Conservation (phyloP, 495 filamentous ascomycete species). For the Hyaloscypha variabilis region DNA sequence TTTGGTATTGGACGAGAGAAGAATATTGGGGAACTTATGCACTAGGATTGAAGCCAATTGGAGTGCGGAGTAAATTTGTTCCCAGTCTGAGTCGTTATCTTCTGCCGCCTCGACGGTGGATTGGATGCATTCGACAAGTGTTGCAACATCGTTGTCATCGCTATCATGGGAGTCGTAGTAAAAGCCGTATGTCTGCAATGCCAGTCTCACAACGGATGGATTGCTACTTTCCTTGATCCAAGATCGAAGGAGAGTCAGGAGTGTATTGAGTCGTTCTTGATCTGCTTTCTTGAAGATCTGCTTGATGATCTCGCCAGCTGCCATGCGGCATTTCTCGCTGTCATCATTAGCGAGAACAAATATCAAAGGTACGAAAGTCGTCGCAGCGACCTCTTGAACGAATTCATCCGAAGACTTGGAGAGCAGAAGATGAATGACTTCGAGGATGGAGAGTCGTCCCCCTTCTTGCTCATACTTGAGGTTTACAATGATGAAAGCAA, state of each 20-base stretch:
- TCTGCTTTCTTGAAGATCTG: slow-evolving; percentile 80
- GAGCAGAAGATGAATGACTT: slow-evolving; percentile 80
- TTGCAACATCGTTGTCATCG: slow-evolving; percentile 32
- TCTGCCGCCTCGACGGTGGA: slow-evolving; percentile 49
- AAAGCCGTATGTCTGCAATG: slow-evolving; percentile 77
- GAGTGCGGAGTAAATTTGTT: slow-evolving; percentile 77
- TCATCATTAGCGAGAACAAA: slow-evolving; percentile 88
- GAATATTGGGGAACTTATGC: slow-evolving; percentile 61
- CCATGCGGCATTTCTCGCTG: slow-evolving; percentile 78
- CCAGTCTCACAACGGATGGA: slow-evolving; percentile 65
- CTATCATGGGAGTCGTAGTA: slow-evolving; percentile 72
- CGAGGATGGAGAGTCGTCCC: slow-evolving; percentile 88
- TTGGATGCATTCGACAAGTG: slow-evolving; percentile 42
- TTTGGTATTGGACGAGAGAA: slow-evolving; percentile 57
- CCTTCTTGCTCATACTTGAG: slow-evolving; percentile 86
- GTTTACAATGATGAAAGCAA: slow-evolving; percentile 86
- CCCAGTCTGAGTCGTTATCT: slow-evolving; percentile 62
- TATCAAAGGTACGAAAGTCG: slow-evolving; percentile 84
- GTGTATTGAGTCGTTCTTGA: slow-evolving; percentile 66
- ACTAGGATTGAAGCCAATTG: slow-evolving; percentile 68
- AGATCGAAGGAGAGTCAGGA: slow-evolving; percentile 67
- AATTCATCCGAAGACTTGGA: slow-evolving; percentile 80
- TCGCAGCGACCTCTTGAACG: slow-evolving; percentile 76
- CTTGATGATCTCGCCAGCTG: slow-evolving; percentile 78
- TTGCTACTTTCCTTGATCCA: slow-evolving; percentile 79